Percentiles rank a stretch among this genome's conserved stretches.
Evolutionary conservation across 176 grass and related monocot species (phyloP).

Genomic region (Aechmea fasciata): DNA sequence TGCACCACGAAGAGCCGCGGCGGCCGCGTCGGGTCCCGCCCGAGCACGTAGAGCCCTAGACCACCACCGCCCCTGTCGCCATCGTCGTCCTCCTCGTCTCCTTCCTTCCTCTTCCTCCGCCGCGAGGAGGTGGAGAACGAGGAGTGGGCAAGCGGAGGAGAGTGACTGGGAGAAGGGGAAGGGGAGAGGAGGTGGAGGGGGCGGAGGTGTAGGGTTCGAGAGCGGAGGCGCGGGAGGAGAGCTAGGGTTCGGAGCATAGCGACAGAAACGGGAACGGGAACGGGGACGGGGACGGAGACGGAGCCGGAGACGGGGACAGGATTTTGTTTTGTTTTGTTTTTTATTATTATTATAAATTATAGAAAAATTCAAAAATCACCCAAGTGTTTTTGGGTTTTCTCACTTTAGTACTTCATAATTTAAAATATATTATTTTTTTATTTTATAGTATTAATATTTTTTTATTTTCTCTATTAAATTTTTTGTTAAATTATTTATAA

Average conservation of each 20-base stretch:
- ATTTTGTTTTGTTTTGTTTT: too few relatives aligned
- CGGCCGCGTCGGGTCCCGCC: constrained; percentile 37
- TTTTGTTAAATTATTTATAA: too few relatives aligned
- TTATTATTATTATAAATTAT: too few relatives aligned
- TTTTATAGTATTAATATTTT: too few relatives aligned
- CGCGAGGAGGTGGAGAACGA: constrained; percentile 32
- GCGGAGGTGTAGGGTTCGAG: constrained; percentile 28
- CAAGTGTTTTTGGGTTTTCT: too few relatives aligned
- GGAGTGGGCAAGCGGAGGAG: constrained; percentile 15
- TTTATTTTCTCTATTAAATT: too few relatives aligned
- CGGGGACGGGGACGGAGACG: too few relatives aligned
- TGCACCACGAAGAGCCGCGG: constrained; percentile 77
- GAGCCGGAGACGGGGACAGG: too few relatives aligned
- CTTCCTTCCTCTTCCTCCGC: constrained; percentile 31
- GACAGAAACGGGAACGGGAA: too few relatives aligned
- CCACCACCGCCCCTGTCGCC: constrained; percentile 28
- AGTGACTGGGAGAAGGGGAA: constrained; percentile 2
- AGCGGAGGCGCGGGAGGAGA: constrained; percentile 1
- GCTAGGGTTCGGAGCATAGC: background rate
- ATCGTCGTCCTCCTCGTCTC: constrained; percentile 22
- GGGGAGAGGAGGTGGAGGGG: constrained; percentile 4
- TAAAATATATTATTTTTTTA: too few relatives aligned
- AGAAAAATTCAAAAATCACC: too few relatives aligned
- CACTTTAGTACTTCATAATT: too few relatives aligned
- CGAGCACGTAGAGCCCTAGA: constrained; percentile 40